Conservation (phyloP, 2,329 filamentous ascomycete genomes). For the Fusarium beomiforme region DNA sequence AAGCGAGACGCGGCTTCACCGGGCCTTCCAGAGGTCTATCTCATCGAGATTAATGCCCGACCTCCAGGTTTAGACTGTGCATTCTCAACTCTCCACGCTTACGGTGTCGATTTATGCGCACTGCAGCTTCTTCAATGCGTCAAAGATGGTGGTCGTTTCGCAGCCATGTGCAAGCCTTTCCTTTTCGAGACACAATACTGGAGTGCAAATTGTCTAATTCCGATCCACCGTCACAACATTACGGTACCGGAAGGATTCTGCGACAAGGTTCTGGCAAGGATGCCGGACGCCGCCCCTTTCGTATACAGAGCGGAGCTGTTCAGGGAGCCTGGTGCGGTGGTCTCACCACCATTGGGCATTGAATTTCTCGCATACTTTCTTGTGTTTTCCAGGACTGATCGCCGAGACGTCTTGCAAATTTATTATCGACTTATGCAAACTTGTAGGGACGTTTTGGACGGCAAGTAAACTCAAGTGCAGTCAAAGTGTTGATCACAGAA, state of each 20-base stretch:
- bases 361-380: neutral
- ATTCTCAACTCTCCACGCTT: neutral
- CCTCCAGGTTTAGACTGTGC: neutral
- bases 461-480: too few relatives aligned
- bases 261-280: neutral
- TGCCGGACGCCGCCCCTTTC: neutral
- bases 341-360: neutral
- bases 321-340: neutral
- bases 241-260: neutral
- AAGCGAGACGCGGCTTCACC: neutral
- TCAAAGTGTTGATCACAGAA: too few relatives aligned
- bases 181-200: neutral
- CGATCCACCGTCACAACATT: neutral
- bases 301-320: neutral
- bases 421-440: neutral
- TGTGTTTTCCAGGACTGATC: neutral
- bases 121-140: neutral
- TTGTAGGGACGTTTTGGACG: neutral
- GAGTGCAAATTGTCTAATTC: neutral
- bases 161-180: neutral
- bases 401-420: neutral
- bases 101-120: neutral
- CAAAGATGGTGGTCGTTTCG: neutral
- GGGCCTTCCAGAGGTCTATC: neutral
- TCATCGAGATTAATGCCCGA: neutral